phyloP scores from a whole-genome alignment of 352 stramenopile genomes.

The Pythium graminicola region DNA sequence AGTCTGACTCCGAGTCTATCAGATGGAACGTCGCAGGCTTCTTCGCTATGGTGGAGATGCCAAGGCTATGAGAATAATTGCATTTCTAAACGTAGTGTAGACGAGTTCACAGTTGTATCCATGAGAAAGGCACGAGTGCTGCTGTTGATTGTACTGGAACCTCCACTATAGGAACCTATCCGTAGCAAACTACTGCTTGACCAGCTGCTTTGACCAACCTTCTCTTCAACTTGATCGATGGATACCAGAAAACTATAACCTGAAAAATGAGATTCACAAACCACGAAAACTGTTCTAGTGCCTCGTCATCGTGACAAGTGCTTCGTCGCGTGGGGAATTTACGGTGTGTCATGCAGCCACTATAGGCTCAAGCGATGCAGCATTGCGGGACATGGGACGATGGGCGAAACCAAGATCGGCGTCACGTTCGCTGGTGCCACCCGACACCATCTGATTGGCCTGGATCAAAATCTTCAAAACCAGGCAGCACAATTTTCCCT shows the following conservation, averaged over 20 bases:
- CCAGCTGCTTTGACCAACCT: constrained; percentile 11
- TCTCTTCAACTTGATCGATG: constrained; percentile 14
- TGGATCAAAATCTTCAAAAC: constrained; percentile 2
- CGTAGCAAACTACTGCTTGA: not conserved
- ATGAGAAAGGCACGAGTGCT: too few relatives aligned
- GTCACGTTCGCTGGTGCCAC: constrained; percentile 10
- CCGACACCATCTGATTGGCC: constrained; percentile 9
- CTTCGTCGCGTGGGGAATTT: constrained; percentile 1
- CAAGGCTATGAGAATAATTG: not conserved
- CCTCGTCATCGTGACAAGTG: not conserved
- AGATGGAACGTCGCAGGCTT: constrained; percentile 13
- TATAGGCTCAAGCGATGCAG: too few relatives aligned
- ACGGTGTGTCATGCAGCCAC: too few relatives aligned
- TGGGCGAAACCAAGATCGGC: not conserved
- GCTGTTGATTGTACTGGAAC: too few relatives aligned
- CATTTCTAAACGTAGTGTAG: too few relatives aligned
- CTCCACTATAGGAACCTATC: not conserved
- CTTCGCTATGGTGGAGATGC: constrained; percentile 7
- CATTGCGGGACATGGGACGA: not conserved
- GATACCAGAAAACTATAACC: not conserved
- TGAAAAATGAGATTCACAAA: not conserved
- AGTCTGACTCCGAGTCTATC: constrained; percentile 18
- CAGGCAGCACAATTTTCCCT: constrained; percentile 7
- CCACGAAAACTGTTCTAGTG: not conserved
- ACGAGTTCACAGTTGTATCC: too few relatives aligned